Evolutionary conservation across 2,329 filamentous ascomycete genomes (phyloP), one percentile per base, ranked within the genome.

Genomic region (Ilyonectria mors-panacis): DNA sequence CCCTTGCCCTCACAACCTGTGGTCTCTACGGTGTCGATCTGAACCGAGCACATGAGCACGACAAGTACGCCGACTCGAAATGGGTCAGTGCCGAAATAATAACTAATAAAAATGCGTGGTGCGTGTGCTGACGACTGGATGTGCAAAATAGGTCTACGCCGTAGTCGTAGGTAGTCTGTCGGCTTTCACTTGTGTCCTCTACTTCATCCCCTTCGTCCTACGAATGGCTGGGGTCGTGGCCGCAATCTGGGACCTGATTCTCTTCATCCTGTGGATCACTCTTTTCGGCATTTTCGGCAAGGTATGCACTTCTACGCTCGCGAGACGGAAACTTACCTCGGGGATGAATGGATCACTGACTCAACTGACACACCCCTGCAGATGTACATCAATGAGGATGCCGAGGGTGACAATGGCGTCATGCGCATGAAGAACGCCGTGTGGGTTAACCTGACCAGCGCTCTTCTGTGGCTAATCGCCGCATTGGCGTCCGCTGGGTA

Each of bases 231-330:
- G 79, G 51, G 39, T 81, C 28, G 70, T 84, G 51, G 81, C 89
- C 59, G 92, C 93, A 76, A 81, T 85, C 57, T 94, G 93, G 91
- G 92, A 94, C 79, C 81, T 86, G 42, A 78, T 95, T 15, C 81
- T 97, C 19, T 93, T 92, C 73, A 84, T 96, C 69, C 87, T 97
- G 33, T 97, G 93, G 91, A 89, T 94, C 66, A 88, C 90, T 2
- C 85, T 96, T 6, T 97, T 97, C 78, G 94, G 94, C 19, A 83
- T 96, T 67, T 97, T 97, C 78, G 94, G 91, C 60, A 90, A 87
- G 74, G 89, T 85, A 77, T 28, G 80, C 73, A 30, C n/a, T 9
- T 53, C 48, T 3, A 35, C 6, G n/a, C 48, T 35, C 33, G 30
- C 50, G n/a, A 15, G 10, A 53, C 21, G 28, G 9, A n/a, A 21